Base-by-base conservation (phyloP, 2,329 filamentous ascomycete species). In the Microdochium bolleyi region DNA sequence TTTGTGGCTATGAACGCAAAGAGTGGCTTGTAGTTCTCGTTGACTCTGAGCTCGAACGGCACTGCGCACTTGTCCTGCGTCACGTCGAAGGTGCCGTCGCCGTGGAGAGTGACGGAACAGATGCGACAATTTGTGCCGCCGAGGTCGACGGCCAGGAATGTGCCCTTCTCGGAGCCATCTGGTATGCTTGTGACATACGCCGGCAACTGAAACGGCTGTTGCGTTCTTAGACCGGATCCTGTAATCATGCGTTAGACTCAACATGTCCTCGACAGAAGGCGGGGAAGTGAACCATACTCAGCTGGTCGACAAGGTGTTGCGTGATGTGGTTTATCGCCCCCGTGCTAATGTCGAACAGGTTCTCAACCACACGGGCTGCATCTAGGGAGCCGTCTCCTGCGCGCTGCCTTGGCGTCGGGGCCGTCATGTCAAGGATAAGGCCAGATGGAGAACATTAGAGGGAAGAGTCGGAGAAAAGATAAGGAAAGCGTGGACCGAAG, bases 301-400 rank as follows among this genome's bases (percentile, higher is more conserved):
- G 92, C 74, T 97, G 84, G 56, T 78, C 76, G 59, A 96, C 80
- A 66, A 96, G 97, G 69, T 96, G 91, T 57, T 82, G 76, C 56
- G 96, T 91, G 58, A 84, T 88, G 62, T 79, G 82, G 68, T 90
- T 89, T 64, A 96, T 80, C 70, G 91, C 80, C 52, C 85, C 82
- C 61, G 90, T 79, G 55, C 83, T 77, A 71, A 92, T 92, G 52
- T 95, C 89, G 72, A 97, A 97, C 70, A 94, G 83, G 61, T 82
- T 82, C 62, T 89, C 88, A 64, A 96, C 22, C 8, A 46, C 7
- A 16, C 19, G 14, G 19, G 41, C 41, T 19, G 41, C 41, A 46
- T 16, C 21, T 19, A 19, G 14, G 19, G 41, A 19, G 41, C 41
- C 22, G n/a, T 46, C 16, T 7, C 41, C 19, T 16, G 41, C 41